Base-by-base conservation (phyloP, 495 filamentous ascomycete species). In the Penicillium odoratum region DNA sequence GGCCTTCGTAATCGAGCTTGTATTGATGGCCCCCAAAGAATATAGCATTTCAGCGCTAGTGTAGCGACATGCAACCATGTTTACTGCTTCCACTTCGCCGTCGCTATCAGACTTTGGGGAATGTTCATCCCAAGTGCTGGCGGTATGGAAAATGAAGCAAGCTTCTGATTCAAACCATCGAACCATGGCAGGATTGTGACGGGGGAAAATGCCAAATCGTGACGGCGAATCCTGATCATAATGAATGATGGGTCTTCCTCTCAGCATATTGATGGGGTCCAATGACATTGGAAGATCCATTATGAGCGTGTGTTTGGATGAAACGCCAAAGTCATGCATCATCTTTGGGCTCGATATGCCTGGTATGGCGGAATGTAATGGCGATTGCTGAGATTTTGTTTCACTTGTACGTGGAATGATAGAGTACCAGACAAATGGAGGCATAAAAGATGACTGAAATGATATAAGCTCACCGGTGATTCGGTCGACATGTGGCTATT, bases 271-370 rank as follows among this genome's bases (percentile, higher is more conserved):
- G 46, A 82, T 62, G 0, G 85, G 83, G 61, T 86, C 76, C n/a
- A 88, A 71, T 7, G 81, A 79, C 7, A 89, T 62, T 1, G 86
- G 86, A 16, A 88, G 76, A 62, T 89, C 84, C 71, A 89, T 74
- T 43, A 89, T 87, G 29, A 88, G 69, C 0, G 85, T 87, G 65
- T 88, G 76, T 18, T 58, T 61, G 15, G 60, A 68, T 0, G 84
- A 85, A 4, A 87, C 86, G 5, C 85, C 85, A 62, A 88, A 88
- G 59, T 88, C 85, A 61, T 88, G 86, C 85, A 89, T 88, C 80
- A 88, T 81, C 64, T 85, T 88, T 3, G 84, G 77, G 9, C 77
- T 79, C n/a, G 70, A 61, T 13, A 88, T 69, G 2, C 86, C 84
- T 3, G 83, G 78, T 1, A 88, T 72, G 2, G 77, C 67, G 21